These are phyloP conservation scores for Colletotrichum spinosum DNA, from an alignment of 2,329 filamentous ascomycete species.

Conservation along the genomic window DNA sequence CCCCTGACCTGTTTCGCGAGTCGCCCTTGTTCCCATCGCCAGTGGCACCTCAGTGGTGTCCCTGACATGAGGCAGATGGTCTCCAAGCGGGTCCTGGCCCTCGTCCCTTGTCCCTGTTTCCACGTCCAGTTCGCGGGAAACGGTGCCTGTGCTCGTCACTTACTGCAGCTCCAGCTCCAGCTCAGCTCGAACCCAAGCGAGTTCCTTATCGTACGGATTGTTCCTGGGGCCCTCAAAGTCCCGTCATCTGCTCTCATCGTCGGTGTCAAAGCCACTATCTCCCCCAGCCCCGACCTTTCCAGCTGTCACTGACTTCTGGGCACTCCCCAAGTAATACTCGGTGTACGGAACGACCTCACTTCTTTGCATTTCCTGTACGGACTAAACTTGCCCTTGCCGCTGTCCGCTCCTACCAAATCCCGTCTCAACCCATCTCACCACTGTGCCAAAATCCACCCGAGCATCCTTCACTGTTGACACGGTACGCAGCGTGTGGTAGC, in stretches of 20 bases:
- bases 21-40: background rate
- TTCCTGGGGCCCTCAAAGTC: slow-evolving; percentile 6
- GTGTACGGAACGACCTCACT: too few species aligned
- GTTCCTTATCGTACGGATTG: background rate
- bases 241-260: background rate
- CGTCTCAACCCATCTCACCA: too few species aligned
- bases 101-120: slow-evolving; percentile 19
- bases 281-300: slow-evolving; percentile 26
- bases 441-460: too few species aligned
- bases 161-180: slow-evolving; percentile 17
- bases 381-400: too few species aligned
- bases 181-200: slow-evolving; percentile 11
- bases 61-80: slow-evolving; percentile 2
- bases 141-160: slow-evolving; percentile 10
- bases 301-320: slow-evolving; percentile 23
- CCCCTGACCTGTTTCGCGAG: too few species aligned
- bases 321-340: too few species aligned
- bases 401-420: too few species aligned
- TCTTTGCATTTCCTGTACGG: too few species aligned
- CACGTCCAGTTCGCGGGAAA: slow-evolving; percentile 25
- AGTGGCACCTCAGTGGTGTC: background rate
- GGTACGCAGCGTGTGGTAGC: slow-evolving; percentile 20
- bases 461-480: slow-evolving; percentile 13
- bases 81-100: slow-evolving; percentile 26
- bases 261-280: background rate